These are phyloP conservation scores for Grigorovia jiainica DNA, from an alignment of 805 yeast species.

Conservation along the genomic window DNA sequence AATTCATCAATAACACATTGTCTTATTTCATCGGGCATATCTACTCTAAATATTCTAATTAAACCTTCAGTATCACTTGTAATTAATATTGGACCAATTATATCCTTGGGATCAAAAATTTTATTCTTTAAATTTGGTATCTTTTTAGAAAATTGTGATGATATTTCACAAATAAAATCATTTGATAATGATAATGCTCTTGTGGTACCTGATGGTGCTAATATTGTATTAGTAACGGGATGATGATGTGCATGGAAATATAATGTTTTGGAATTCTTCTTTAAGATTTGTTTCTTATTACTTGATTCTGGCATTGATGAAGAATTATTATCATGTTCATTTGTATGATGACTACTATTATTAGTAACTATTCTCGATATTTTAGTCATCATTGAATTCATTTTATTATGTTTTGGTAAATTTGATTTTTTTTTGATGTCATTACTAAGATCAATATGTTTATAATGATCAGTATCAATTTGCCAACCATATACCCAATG, in stretches of 20 bases:
- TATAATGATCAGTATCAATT: slow-evolving; percentile 19
- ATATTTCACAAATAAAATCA: slow-evolving; percentile 67
- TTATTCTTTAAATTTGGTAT: neutral
- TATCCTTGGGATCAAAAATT: slow-evolving; percentile 20
- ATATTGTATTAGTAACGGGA: slow-evolving; percentile 61
- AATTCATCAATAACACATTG: slow-evolving; percentile 23
- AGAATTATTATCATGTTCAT: neutral
- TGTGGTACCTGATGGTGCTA: slow-evolving; percentile 66
- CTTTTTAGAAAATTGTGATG: slow-evolving; percentile 21
- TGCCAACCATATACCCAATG: slow-evolving; percentile 83
- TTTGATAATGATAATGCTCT: slow-evolving; percentile 61
- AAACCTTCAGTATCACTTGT: slow-evolving; percentile 67
- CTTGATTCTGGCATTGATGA: neutral
- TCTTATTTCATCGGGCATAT: slow-evolving; percentile 46
- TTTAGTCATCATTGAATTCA: too few relatives aligned
- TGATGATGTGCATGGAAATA: slow-evolving; percentile 71
- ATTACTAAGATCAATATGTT: slow-evolving; percentile 1
- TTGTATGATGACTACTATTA: neutral
- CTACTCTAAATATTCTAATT: slow-evolving; percentile 72
- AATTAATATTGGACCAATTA: slow-evolving; percentile 46
- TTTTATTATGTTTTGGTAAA: too few relatives aligned
- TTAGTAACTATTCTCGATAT: too few relatives aligned
- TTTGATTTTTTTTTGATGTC: neutral
- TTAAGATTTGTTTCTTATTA: neutral
- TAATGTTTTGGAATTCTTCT: slow-evolving; percentile 45